These are phyloP conservation scores for Ophiostoma angusticollis DNA, from an alignment of 2,329 filamentous ascomycete species.

Conservation along the genomic window DNA sequence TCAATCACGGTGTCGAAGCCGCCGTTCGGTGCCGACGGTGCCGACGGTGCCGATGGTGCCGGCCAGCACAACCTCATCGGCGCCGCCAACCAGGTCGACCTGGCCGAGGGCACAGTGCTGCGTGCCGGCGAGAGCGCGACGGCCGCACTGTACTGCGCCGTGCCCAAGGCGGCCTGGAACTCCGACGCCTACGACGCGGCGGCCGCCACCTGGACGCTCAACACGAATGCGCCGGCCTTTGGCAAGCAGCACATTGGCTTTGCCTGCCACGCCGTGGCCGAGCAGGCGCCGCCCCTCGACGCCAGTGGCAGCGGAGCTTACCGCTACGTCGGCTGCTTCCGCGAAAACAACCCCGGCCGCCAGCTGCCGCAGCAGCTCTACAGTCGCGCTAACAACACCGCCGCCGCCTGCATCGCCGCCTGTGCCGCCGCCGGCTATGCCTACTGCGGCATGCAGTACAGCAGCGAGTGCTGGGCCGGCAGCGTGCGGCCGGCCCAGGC, in stretches of 20 bases:
- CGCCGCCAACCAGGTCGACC: slow-evolving; percentile 41
- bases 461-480: slow-evolving; percentile 42
- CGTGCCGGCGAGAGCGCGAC: slow-evolving; percentile 35
- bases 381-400: slow-evolving; percentile 28
- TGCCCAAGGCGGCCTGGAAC: slow-evolving; percentile 45
- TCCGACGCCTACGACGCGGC: slow-evolving; percentile 35
- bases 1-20: slow-evolving; percentile 49
- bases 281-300: slow-evolving; percentile 38
- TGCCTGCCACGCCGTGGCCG: slow-evolving; percentile 35
- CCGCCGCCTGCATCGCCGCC: slow-evolving; percentile 30
- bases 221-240: slow-evolving; percentile 39
- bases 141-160: slow-evolving; percentile 40
- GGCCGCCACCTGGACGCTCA: slow-evolving; percentile 41
- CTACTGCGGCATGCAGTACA: slow-evolving; percentile 38
- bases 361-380: slow-evolving; percentile 34
- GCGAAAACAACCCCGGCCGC: slow-evolving; percentile 41
- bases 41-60: no score
- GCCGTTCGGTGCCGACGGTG: slow-evolving; percentile 42
- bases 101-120: slow-evolving; percentile 42
- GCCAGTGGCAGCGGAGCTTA: slow-evolving; percentile 33
- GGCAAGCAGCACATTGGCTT: slow-evolving; percentile 42
- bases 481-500: slow-evolving; percentile 30
- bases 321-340: slow-evolving; percentile 41
- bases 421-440: slow-evolving; percentile 25
- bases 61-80: no score